These are phyloP conservation scores for Ophiocordyceps camponoti-saundersi DNA, from an alignment of 2,329 filamentous ascomycete species.

Conservation along the genomic window DNA sequence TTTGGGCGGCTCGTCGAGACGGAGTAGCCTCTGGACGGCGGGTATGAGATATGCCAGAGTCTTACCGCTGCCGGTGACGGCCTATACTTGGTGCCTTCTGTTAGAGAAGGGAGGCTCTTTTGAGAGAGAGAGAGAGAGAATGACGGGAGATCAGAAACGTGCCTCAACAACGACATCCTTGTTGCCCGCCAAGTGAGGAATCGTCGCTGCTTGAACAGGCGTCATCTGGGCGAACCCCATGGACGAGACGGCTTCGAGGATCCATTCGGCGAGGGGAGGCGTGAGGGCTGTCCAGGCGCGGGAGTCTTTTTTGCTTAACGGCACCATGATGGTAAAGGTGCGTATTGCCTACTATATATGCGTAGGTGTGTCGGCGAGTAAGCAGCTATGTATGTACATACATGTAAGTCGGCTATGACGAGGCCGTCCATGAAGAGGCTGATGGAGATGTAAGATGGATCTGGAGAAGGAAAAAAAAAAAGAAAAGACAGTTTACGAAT, in stretches of 20 bases:
- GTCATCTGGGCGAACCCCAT: constrained; percentile 84
- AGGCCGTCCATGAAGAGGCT: no score
- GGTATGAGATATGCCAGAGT: constrained; percentile 77
- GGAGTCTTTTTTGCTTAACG: constrained; percentile 23
- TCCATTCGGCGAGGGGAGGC: constrained; percentile 43
- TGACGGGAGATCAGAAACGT: constrained; percentile 2
- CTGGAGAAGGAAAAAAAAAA: no score
- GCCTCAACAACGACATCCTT: constrained; percentile 87
- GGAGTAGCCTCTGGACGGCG: constrained; percentile 64
- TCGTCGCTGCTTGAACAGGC: constrained; percentile 83
- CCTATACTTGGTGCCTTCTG: constrained; percentile 21
- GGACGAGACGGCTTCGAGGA: constrained; percentile 63
- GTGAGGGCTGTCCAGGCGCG: constrained; percentile 26
- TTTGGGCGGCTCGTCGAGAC: constrained; percentile 66
- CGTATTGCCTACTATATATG: no score
- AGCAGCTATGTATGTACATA: no score
- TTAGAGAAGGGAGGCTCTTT: not conserved
- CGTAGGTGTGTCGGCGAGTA: no score
- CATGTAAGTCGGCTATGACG: no score
- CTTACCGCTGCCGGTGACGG: constrained; percentile 83
- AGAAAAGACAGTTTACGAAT: no score
- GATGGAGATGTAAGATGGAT: no score
- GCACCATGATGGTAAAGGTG: no score
- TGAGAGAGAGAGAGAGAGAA: not conserved
- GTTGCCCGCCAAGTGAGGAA: constrained; percentile 75